Percentiles rank a stretch among this genome's conserved stretches.
These are phyloP conservation scores for Quercus variabilis DNA, from an alignment of 306 rosid genomes.

Conservation along the genomic window DNA sequence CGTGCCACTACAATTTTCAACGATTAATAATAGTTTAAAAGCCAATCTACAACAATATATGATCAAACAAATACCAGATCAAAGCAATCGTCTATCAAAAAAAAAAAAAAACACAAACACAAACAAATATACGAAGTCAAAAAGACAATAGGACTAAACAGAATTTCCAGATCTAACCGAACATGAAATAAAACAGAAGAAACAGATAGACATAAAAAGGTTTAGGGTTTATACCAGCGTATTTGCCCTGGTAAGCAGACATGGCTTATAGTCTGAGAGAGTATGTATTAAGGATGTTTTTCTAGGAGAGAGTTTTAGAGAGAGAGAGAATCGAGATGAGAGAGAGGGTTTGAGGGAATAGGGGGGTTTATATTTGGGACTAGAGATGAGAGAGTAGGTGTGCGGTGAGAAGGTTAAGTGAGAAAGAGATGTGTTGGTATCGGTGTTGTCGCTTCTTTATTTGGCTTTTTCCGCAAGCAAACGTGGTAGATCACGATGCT, in stretches of 20 bases:
- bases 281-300: not conserved
- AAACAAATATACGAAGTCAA: not conserved
- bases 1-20: too few species aligned
- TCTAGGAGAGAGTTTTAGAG: not conserved
- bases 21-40: too few species aligned
- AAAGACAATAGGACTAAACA: not conserved
- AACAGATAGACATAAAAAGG: not conserved
- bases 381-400: not conserved
- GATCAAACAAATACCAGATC: too few species aligned
- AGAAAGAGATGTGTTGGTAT: too few species aligned
- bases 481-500: not conserved
- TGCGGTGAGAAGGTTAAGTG: not conserved
- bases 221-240: slow-evolving; percentile 39
- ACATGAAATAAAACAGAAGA: not conserved
- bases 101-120: too few species aligned
- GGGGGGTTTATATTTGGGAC: not conserved
- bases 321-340: not conserved
- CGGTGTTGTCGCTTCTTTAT: not conserved
- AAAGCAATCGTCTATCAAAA: too few species aligned
- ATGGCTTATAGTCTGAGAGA: slow-evolving; percentile 15
- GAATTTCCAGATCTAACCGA: not conserved
- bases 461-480: not conserved
- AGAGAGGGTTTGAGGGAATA: not conserved
- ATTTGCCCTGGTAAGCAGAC: slow-evolving; percentile 75
- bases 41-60: too few species aligned